Base-by-base conservation (phyloP, 2,329 filamentous ascomycete species). In the Colletotrichum abscissum region DNA sequence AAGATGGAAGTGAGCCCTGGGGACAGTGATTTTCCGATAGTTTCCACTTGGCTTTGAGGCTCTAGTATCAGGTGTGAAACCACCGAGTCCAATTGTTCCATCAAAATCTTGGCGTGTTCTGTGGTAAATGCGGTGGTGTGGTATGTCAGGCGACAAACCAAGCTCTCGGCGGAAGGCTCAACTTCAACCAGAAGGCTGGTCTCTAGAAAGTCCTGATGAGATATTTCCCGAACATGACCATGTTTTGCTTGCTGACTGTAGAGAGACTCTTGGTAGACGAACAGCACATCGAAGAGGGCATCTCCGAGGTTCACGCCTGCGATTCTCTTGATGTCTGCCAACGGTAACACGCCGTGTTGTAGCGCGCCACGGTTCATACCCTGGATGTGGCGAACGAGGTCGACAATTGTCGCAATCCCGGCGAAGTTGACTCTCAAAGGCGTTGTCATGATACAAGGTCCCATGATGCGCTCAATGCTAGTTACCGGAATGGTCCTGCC, bases 181-280 rank as follows among this genome's bases (percentile, higher is more conserved):
- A 97, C 85, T 78, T 98, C 95, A 7, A 97, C 79, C 2, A 95
- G 88, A 1, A 97, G 79, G 68, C 90, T 91, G 55, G 94, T 95
- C 79, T 97, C 95, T 7, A 97, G 84, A 26, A 90, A 89, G 79
- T 98, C 95, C 5, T 87, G 81, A 65, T 93, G 91, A 30, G 88
- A 86, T 0, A 89, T 79, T 67, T 95, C 86, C 11, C 78, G 81
- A 0, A 96, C 84, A 2, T 79, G 46, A 3, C 81, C 76, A 1
- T 75, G 73, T 1, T 56, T 38, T 35, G 75, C 22, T 55, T 64
- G 63, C 30, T 75, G 77, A 76, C 77, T 83, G 78, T 84, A 82
- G 1, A 93, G 84, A 0, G 92, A 93, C 78, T 97, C 92, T 77
- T 98, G 95, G 86, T 95, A 98, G 0, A 95, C 92, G 77, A 97